These are phyloP conservation scores for Porogramme epimiltina DNA, from an alignment of 1,284 basidiomycete genomes.

Conservation along the genomic window DNA sequence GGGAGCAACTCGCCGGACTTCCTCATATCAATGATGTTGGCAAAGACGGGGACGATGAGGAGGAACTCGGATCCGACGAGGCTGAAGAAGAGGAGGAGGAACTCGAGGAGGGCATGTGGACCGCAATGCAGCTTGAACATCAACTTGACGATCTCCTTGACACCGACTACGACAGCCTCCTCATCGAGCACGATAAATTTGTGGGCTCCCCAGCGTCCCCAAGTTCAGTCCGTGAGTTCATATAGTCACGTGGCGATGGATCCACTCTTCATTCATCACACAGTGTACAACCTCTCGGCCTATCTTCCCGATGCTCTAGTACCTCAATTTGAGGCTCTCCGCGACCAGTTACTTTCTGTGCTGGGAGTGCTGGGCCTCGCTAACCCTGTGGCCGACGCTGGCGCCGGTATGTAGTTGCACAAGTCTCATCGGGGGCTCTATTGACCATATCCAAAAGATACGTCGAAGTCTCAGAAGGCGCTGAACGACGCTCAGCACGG, in stretches of 20 bases:
- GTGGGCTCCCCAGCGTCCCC: conserved; percentile 42
- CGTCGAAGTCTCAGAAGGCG: conserved; percentile 64
- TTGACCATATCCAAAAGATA: conserved; percentile 36
- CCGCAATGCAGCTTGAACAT: conserved; percentile 51
- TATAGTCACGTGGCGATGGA: neutral
- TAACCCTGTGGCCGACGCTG: conserved; percentile 32
- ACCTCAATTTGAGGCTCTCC: conserved; percentile 76
- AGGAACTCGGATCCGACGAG: conserved; percentile 25
- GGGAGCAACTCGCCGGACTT: conserved; percentile 79
- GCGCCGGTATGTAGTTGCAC: conserved; percentile 43
- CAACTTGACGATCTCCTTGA: conserved; percentile 70
- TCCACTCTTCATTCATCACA: neutral
- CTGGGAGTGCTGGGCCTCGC: conserved; percentile 72
- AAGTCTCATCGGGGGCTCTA: neutral
- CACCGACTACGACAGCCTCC: conserved; percentile 72
- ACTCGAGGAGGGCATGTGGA: conserved; percentile 55
- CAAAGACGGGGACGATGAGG: conserved; percentile 37
- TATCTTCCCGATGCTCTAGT: conserved; percentile 87
- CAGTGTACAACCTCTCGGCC: conserved; percentile 81
- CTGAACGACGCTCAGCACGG: conserved; percentile 61
- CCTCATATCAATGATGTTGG: conserved; percentile 67
- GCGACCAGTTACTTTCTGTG: conserved; percentile 64
- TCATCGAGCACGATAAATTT: conserved; percentile 76
- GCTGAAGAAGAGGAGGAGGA: conserved; percentile 37
- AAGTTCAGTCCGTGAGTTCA: conserved; percentile 53